Base-by-base conservation (phyloP, 1,284 basidiomycete genomes). In the Cystobasidium slooffiae region DNA sequence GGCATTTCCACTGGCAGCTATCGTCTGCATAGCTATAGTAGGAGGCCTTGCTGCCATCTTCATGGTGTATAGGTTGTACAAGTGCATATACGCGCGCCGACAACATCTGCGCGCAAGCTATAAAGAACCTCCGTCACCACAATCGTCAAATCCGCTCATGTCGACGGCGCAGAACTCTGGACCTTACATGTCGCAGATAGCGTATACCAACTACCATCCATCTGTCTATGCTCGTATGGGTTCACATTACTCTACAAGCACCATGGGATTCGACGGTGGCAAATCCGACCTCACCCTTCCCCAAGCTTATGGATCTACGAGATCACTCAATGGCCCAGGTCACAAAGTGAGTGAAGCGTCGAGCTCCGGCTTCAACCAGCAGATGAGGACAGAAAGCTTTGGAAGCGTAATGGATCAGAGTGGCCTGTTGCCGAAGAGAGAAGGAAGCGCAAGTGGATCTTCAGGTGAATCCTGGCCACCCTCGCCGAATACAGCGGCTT, bases 1-100 rank as follows among this genome's bases (percentile, higher is more conserved):
- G 65, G 61, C 59, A 6, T 79, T 79, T 58, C 78, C 78, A 5
- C 51, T 74, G 4, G 77, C 77, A 5, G 78, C 78, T 0, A 76
- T 78, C 65, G 76, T 66, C 12, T 64, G 78, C 53, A 46, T 78
- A 53, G 67, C 73, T 56, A 68, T 79, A 47, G 44, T 76, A n/a
- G 76, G 56, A 1, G 77, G 74, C 12, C 12, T 77, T 44, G 63
- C 69, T 47, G 62, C 37, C 12, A 22, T 77, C 44, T 58, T 77
- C 53, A 6, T 77, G 56, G 67, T 59, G 5, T 79, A 78, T 74
- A 70, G 58, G 20, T 16, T 78, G 16, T 79, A 79, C 74, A 46
- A 44, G 16, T 76, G 75, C 69, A 43, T 22, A 0, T 72, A 64
- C 46, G 52, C 65, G 2, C 69, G 75, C 1, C 58, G 58, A 5